These are phyloP conservation scores for Isabelozyma rhagii DNA, from an alignment of 805 yeast genomes.

Conservation along the genomic window DNA sequence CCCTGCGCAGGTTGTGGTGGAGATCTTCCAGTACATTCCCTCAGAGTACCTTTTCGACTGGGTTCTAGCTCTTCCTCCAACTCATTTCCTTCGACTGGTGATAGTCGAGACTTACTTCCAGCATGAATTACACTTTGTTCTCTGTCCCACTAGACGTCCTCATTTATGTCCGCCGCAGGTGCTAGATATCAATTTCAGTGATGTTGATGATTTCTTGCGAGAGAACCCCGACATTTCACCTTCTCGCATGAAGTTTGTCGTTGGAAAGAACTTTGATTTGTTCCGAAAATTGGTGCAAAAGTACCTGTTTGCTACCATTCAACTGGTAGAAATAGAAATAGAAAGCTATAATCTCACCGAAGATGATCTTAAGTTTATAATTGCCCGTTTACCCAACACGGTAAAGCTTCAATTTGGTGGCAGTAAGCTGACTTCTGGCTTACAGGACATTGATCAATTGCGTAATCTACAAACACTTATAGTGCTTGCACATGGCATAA, in stretches of 20 bases:
- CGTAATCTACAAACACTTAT: slow-evolving; percentile 20
- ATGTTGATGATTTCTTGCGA: slow-evolving; percentile 29
- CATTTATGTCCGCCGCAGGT: slow-evolving; percentile 2
- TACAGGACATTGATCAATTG: background rate
- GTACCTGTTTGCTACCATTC: slow-evolving; percentile 9
- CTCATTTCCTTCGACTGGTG: slow-evolving; percentile 13
- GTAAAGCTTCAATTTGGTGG: slow-evolving; percentile 27
- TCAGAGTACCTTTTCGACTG: slow-evolving; percentile 19
- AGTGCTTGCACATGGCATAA: slow-evolving; percentile 29
- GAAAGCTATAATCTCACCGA: slow-evolving; percentile 20
- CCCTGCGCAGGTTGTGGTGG: slow-evolving; percentile 20
- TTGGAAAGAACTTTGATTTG: slow-evolving; percentile 30
- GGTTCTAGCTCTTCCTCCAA: slow-evolving; percentile 12
- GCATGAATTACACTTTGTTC: slow-evolving; percentile 30
- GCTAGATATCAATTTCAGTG: slow-evolving; percentile 16
- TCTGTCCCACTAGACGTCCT: slow-evolving; percentile 28
- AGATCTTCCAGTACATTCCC: slow-evolving; percentile 15
- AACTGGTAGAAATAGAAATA: slow-evolving; percentile 23
- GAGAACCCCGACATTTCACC: slow-evolving; percentile 28
- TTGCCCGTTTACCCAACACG: slow-evolving; percentile 21
- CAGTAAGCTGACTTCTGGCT: slow-evolving; percentile 9
- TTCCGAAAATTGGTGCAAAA: slow-evolving; percentile 19
- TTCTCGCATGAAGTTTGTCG: slow-evolving; percentile 18
- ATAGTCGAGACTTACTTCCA: slow-evolving; percentile 23
- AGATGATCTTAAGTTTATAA: slow-evolving; percentile 18